Evolutionary conservation across 805 yeast species (phyloP).

Genomic region (Saccharomyces jurei): DNA sequence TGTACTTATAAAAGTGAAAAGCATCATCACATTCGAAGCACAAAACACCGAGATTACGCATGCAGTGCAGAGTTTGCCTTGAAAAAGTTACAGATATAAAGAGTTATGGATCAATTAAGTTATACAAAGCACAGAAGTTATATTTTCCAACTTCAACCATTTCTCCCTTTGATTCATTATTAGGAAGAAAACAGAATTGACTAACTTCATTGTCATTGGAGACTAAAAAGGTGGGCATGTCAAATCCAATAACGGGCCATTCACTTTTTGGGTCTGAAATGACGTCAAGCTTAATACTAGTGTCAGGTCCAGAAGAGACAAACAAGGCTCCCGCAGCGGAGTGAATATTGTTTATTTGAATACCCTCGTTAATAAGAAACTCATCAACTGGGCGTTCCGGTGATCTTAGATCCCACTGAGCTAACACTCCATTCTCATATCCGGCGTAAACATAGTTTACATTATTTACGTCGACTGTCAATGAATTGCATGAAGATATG

Average conservation of each 20-base stretch:
- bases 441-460: constrained; percentile 27
- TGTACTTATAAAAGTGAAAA: neutral
- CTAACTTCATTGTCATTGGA: constrained; percentile 15
- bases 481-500: constrained; percentile 19
- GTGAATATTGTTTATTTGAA: constrained; percentile 17
- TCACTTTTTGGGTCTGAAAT: neutral
- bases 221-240: constrained; percentile 14
- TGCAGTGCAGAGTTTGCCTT: neutral
- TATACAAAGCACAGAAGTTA: constrained; percentile 14
- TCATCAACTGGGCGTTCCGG: constrained; percentile 8
- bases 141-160: constrained; percentile 15
- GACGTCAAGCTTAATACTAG: constrained; percentile 9
- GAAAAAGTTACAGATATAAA: neutral
- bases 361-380: constrained; percentile 12
- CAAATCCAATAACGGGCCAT: neutral
- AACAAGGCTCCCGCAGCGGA: constrained; percentile 2
- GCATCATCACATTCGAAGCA: neutral
- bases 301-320: constrained; percentile 34
- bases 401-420: constrained; percentile 36
- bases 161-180: constrained; percentile 1
- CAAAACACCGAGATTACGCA: neutral
- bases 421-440: constrained; percentile 30
- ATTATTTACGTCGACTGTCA: constrained; percentile 3
- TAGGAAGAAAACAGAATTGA: constrained; percentile 4
- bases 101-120: neutral